A percentile compares a stretch with the other conserved stretches of the same genome.
Conservation (phyloP, 2,329 filamentous ascomycete genomes). For the Fusarium bactridioides region DNA sequence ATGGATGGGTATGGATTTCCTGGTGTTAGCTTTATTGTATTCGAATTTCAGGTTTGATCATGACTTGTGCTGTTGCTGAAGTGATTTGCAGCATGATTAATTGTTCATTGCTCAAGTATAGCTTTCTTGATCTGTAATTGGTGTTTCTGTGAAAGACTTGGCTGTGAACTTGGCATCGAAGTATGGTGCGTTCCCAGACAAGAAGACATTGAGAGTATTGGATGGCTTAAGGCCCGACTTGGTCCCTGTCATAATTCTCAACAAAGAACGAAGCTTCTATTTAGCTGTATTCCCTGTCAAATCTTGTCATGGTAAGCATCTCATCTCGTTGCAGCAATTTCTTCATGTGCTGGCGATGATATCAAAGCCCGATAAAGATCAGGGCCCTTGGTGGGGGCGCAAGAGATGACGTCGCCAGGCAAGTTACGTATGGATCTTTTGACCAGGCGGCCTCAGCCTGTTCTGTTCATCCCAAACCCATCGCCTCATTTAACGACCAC, state of each 20-base stretch:
- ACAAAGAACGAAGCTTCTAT: fast-evolving
- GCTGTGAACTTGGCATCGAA: background rate
- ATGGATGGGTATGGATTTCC: constrained; percentile 30
- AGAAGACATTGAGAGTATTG: background rate
- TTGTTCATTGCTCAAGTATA: background rate
- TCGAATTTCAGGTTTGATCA: constrained; percentile 20
- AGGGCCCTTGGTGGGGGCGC: constrained; percentile 25
- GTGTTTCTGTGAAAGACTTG: background rate
- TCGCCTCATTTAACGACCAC: background rate
- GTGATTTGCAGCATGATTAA: background rate
- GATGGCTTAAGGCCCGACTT: fast-evolving
- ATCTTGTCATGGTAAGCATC: background rate
- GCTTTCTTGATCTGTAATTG: background rate
- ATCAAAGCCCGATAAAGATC: background rate
- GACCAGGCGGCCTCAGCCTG: constrained; percentile 11
- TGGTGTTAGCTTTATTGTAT: constrained; percentile 37
- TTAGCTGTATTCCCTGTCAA: background rate
- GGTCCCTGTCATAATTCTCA: background rate
- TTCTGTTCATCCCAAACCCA: background rate
- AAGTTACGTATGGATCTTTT: background rate
- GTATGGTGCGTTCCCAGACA: background rate
- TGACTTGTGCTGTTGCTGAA: background rate
- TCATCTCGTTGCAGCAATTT: background rate
- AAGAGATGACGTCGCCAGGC: constrained; percentile 36
- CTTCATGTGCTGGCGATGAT: constrained; percentile 4